Evolutionary conservation across 345 rosid genomes (phyloP), one percentile per base, ranked within the genome.

Genomic region (Pugionium dolabratum): DNA sequence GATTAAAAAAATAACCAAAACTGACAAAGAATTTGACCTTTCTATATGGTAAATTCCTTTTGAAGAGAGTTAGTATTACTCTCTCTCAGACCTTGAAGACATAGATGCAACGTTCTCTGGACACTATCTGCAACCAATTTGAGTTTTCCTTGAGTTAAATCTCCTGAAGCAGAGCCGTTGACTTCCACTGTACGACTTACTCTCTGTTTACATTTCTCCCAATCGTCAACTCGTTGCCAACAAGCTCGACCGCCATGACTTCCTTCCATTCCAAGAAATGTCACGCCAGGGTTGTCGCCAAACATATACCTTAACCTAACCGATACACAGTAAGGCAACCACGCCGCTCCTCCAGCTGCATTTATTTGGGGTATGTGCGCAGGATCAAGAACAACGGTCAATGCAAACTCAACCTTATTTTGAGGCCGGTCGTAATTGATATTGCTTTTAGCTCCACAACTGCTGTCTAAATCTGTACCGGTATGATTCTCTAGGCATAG

Each of bases 321-420:
- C 0, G 95, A 89, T 53, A 91, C 96, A 63, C 99, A 89, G 73
- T 95, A 86, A 4, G 99, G 95, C 71, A 95, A 71, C 99, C 96
- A 95, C 7, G 99, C 99, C 54, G 97, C 99, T 73, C 99, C 97
- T 34, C 99, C 97, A n/a, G 99, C 95, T 29, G 96, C 84, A 40
- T 84, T 87, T 51, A 86, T 78, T 41, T 80, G 81, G 33, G 97
- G 96, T 72, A 91, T 83, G 55, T 80, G 89, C n/a, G 89, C 89
- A 34, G 96, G 90, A 77, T 95, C 99, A 29, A 95, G 93, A 56
- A 95, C 99, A 9, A 89, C 86, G 0, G 96, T 95, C 69, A 95
- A 69, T 0, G 95, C 87, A 72, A 95, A 95, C 58, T 91, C 97
- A 3, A 91, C 97, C 0, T 80, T 89, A 47, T 82, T 87, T 67